phyloP scores from a whole-genome alignment of 208 protist species.

The Blechomonas ayalai region DNA sequence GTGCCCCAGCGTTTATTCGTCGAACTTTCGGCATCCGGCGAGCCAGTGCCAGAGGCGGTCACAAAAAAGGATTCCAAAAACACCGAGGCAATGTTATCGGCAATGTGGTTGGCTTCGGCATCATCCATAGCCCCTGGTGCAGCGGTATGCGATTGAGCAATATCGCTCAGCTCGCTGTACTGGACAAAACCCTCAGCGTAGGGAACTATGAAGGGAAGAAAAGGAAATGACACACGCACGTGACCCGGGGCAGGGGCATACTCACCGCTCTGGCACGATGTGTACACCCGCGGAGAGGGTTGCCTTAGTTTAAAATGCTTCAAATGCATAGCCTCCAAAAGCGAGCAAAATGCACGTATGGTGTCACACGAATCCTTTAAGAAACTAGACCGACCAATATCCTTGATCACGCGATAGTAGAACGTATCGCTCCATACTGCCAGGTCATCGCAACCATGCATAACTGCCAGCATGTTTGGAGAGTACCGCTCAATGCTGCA shows the following conservation, averaged over 20 bases:
- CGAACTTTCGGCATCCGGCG: background rate
- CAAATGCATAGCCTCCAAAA: conserved; percentile 47
- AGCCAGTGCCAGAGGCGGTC: conserved; percentile 9
- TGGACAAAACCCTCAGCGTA: conserved; percentile 69
- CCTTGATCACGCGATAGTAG: conserved; percentile 55
- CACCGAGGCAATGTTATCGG: conserved; percentile 9
- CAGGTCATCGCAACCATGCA: background rate
- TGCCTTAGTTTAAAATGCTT: conserved; percentile 30
- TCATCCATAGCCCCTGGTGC: conserved; percentile 10
- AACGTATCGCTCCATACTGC: conserved; percentile 38
- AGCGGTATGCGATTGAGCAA: conserved; percentile 9
- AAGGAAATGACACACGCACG: conserved; percentile 56
- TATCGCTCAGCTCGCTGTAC: conserved; percentile 19
- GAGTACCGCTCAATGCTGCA: conserved; percentile 26
- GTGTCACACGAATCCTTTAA: conserved; percentile 46
- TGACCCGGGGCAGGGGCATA: conserved; percentile 3
- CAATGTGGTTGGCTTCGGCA: conserved; percentile 9
- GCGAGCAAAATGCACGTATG: conserved; percentile 42
- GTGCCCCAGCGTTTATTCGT: conserved; percentile 11
- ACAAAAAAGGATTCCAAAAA: conserved; percentile 49
- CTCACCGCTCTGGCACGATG: too few species aligned
- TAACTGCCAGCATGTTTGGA: conserved; percentile 8
- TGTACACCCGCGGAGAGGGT: conserved; percentile 2
- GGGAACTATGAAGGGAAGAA: conserved; percentile 51
- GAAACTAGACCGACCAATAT: conserved; percentile 34